These are phyloP conservation scores for Pseudotulostoma volvatum DNA, from an alignment of 495 filamentous ascomycete genomes.

Conservation along the genomic window DNA sequence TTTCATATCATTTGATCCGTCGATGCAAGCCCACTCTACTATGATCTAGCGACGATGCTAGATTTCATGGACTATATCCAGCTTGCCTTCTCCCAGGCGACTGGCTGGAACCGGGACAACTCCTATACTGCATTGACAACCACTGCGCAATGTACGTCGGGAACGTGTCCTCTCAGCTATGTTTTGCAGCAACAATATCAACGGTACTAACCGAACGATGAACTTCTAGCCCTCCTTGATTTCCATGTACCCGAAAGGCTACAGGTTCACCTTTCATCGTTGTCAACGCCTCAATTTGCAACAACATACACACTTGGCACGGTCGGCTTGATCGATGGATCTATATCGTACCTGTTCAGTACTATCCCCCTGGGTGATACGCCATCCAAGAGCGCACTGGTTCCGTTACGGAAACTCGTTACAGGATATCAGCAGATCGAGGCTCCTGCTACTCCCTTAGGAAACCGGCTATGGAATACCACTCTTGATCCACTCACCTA, in stretches of 20 bases:
- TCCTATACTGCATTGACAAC: slow-evolving; percentile 77
- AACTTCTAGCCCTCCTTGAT: slow-evolving; percentile 52
- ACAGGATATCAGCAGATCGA: slow-evolving; percentile 52
- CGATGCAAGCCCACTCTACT: no score
- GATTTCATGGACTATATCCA: slow-evolving; percentile 98
- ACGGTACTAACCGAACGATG: neutral
- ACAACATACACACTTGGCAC: slow-evolving; percentile 79
- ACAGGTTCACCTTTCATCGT: slow-evolving; percentile 60
- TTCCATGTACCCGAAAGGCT: slow-evolving; percentile 74
- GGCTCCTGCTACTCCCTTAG: slow-evolving; percentile 21
- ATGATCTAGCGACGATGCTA: slow-evolving; percentile 44
- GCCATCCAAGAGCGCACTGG: slow-evolving; percentile 37
- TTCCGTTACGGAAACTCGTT: slow-evolving; percentile 48
- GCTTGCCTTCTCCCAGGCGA: slow-evolving; percentile 73
- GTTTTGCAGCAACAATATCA: neutral
- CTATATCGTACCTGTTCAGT: slow-evolving; percentile 79
- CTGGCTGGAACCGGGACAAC: slow-evolving; percentile 85
- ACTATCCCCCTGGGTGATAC: slow-evolving; percentile 49
- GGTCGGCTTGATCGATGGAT: slow-evolving; percentile 76
- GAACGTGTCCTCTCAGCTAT: neutral
- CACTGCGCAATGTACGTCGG: slow-evolving; percentile 55
- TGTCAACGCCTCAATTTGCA: slow-evolving; percentile 79
- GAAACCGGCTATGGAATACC: slow-evolving; percentile 20
- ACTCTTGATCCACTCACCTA: slow-evolving; percentile 12
- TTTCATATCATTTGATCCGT: no score